These are phyloP conservation scores for Metarhizium rileyi DNA, from an alignment of 2,329 filamentous ascomycete genomes.

Conservation along the genomic window DNA sequence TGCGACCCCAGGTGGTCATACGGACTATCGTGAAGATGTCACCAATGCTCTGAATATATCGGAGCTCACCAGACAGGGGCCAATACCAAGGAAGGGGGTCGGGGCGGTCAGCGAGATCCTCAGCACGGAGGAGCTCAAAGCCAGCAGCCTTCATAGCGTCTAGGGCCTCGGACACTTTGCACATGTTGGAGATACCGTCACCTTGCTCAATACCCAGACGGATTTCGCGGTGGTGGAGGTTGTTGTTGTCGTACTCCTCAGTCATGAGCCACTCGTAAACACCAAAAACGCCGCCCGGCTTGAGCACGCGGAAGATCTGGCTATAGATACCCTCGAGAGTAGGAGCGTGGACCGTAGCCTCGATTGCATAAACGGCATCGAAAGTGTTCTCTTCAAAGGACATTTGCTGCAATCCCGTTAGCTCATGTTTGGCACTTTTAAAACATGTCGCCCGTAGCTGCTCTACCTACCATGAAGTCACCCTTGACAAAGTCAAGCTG, in stretches of 20 bases:
- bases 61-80: slow-evolving; percentile 76
- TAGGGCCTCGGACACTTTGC: slow-evolving; percentile 71
- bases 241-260: slow-evolving; percentile 82
- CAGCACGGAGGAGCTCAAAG: slow-evolving; percentile 72
- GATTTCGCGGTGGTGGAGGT: slow-evolving; percentile 78
- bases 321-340: slow-evolving; percentile 85
- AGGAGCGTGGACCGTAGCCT: slow-evolving; percentile 92
- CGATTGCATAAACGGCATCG: slow-evolving; percentile 93
- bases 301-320: slow-evolving; percentile 89
- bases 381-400: slow-evolving; percentile 85
- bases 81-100: slow-evolving; percentile 88
- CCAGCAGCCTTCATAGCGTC: slow-evolving; percentile 78
- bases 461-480: slow-evolving; percentile 71
- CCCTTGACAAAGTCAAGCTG: slow-evolving; percentile 87
- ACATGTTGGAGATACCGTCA: slow-evolving; percentile 97
- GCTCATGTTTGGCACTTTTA: background rate
- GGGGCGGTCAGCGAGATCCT: slow-evolving; percentile 73
- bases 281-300: slow-evolving; percentile 90
- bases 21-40: slow-evolving; percentile 77
- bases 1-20: slow-evolving; percentile 79
- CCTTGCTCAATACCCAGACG: slow-evolving; percentile 92
- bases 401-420: slow-evolving; percentile 50
- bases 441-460: slow-evolving; percentile 7
- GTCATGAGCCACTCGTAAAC: slow-evolving; percentile 99
- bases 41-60: slow-evolving; percentile 68